Evolutionary conservation across 352 stramenopile species (phyloP), one percentile per base, ranked within the genome.

Genomic region (Pythium guiyangense): DNA sequence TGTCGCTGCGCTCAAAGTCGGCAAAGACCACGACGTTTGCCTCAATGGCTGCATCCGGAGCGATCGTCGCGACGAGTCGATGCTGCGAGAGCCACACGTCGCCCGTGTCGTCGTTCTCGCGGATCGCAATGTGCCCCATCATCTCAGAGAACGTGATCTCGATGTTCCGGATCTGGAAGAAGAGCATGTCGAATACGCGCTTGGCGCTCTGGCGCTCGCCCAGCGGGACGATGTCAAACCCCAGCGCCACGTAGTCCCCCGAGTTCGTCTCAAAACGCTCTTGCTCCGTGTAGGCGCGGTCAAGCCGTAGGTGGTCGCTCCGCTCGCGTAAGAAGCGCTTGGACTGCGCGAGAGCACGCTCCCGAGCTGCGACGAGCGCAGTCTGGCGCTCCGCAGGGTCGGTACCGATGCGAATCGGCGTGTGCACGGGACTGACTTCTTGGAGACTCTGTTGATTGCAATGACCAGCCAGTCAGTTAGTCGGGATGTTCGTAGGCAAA

Each of bases 101-200:
- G 47, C 71, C 47, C 35, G 49, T 66, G 54, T 78, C 68, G 43
- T 83, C 72, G 54, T 76, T 67, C 44, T 83, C 68, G 42, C 72
- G 75, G 44, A 82, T 68, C 26, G 67, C 73, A 37, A 80, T 68
- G 59, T 74, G 70, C 18, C 72, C 72, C 26, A 81, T 64, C 29
- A 75, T 67, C 58, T 85, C 70, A 14, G 70, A 77, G n/a, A 81
- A 66, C 9, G 56, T 73, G 37, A 85, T 77, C 56, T 85, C 74
- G 48, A 78, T 76, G 44, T 67, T 73, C 50, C 60, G 69, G 37
- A 75, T 62, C 51, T 65, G 68, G 25, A 63, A 65, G 3, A 66
- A 52, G 34, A 79, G 39, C 25, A 70, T 67, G 35, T 86, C 75
- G 57, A 74, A 83, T 50, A 86, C 73, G 44, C 69, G 57, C 50